Evolutionary conservation across 2,329 filamentous ascomycete species (phyloP).

Genomic region (Diaporthe sp.): DNA sequence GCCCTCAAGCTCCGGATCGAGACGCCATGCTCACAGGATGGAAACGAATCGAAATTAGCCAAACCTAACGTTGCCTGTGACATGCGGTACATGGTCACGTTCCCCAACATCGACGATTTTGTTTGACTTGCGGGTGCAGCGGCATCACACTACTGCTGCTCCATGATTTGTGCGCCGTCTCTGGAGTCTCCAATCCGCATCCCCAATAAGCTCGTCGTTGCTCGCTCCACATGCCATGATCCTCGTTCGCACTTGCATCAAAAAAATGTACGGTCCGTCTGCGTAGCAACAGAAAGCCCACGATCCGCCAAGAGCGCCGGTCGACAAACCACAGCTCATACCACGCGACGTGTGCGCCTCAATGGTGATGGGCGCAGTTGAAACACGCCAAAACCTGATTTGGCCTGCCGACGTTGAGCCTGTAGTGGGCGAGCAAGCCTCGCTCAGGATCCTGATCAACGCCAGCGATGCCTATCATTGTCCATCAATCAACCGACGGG

Average conservation of each 20-base stretch:
- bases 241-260: slow-evolving; percentile 7
- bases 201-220: slow-evolving; percentile 12
- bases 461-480: slow-evolving; percentile 27
- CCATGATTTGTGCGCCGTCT: slow-evolving; percentile 16
- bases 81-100: slow-evolving; percentile 16
- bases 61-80: slow-evolving; percentile 13
- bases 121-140: slow-evolving; percentile 24
- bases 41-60: slow-evolving; percentile 10
- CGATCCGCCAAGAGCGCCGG: slow-evolving; percentile 21
- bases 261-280: not conserved
- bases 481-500: slow-evolving; percentile 32
- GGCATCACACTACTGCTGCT: slow-evolving; percentile 16
- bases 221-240: slow-evolving; percentile 23
- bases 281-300: not conserved
- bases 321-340: slow-evolving; percentile 18
- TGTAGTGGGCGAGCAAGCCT: slow-evolving; percentile 25
- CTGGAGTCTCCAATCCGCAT: not conserved
- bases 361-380: slow-evolving; percentile 30
- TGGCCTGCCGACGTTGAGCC: slow-evolving; percentile 15
- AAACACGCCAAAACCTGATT: slow-evolving; percentile 36
- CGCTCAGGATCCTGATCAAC: slow-evolving; percentile 30
- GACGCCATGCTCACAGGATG: slow-evolving; percentile 6
- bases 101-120: slow-evolving; percentile 26
- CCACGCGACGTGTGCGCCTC: slow-evolving; percentile 27
- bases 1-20: slow-evolving; percentile 1